Percentiles rank a stretch among this genome's conserved stretches.
phyloP scores from a whole-genome alignment of 164 flowering plant species.

The Cinnamomum chago region DNA sequence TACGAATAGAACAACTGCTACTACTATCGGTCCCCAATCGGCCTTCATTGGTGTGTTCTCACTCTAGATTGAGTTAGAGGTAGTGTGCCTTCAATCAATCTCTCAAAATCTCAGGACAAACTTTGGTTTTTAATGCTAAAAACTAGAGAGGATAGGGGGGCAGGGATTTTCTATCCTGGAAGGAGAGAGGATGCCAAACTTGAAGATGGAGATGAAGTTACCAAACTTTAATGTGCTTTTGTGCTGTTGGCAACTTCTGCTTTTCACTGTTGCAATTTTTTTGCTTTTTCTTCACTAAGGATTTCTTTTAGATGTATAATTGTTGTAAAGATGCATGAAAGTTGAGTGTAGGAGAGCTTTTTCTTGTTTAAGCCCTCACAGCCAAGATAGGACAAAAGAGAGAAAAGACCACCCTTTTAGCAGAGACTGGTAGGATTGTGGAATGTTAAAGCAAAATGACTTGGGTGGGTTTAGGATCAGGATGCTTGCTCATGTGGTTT shows the following conservation, averaged over 20 bases:
- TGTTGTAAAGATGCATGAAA: neutral
- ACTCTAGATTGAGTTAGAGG: neutral
- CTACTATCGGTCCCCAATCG: slow-evolving; percentile 70
- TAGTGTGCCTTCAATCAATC: neutral
- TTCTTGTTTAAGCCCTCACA: neutral
- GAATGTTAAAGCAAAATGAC: neutral
- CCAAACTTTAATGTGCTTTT: neutral
- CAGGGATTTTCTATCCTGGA: neutral
- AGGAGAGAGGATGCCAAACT: slow-evolving; percentile 14
- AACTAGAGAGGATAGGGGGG: neutral
- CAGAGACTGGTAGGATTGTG: neutral
- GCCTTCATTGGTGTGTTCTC: slow-evolving; percentile 30
- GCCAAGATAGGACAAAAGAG: neutral
- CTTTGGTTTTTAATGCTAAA: neutral
- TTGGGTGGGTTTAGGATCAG: neutral
- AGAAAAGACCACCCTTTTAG: neutral
- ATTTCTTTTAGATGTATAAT: neutral
- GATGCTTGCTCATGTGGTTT: neutral
- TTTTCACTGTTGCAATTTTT: neutral
- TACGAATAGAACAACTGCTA: slow-evolving; percentile 53
- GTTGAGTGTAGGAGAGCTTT: neutral
- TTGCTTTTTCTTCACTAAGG: neutral
- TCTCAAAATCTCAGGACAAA: neutral
- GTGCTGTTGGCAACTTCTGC: neutral
- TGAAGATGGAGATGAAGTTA: slow-evolving; percentile 4